A percentile compares a stretch with the other conserved stretches of the same genome.
Conservation (phyloP, 805 yeast species). For the Pichia phayaonensis region DNA sequence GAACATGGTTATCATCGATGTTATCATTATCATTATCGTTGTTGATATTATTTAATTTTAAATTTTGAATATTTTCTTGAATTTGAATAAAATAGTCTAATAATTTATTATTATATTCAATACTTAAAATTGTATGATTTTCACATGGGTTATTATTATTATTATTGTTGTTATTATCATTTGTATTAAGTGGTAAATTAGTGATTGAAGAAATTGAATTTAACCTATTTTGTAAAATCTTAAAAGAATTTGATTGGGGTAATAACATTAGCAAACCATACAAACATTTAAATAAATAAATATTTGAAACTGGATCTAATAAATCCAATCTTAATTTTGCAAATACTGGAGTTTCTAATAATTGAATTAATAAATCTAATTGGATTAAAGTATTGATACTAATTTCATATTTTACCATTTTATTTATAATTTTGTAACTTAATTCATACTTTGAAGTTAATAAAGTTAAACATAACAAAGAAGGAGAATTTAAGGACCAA, state of each 20-base stretch:
- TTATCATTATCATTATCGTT: not conserved
- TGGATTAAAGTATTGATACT: slow-evolving; percentile 75
- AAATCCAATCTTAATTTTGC: slow-evolving; percentile 79
- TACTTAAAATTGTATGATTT: not conserved
- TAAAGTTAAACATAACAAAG: slow-evolving; percentile 77
- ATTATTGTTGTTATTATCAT: slow-evolving; percentile 20
- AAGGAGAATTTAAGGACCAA: slow-evolving; percentile 90
- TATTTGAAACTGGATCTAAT: slow-evolving; percentile 78
- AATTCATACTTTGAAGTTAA: slow-evolving; percentile 83
- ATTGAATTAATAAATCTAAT: slow-evolving; percentile 80
- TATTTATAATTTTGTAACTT: slow-evolving; percentile 74
- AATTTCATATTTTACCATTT: slow-evolving; percentile 76
- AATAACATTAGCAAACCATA: slow-evolving; percentile 89
- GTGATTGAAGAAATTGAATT: slow-evolving; percentile 44
- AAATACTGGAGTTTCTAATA: slow-evolving; percentile 88
- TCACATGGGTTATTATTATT: slow-evolving; percentile 14
- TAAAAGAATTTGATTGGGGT: slow-evolving; percentile 90
- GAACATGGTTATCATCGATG: not conserved
- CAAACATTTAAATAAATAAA: slow-evolving; percentile 75
- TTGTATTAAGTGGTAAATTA: slow-evolving; percentile 19
- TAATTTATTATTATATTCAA: slow-evolving; percentile 15
- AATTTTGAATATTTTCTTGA: slow-evolving; percentile 32
- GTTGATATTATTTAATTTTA: slow-evolving; percentile 9
- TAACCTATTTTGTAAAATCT: slow-evolving; percentile 70
- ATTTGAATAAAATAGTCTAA: slow-evolving; percentile 41